Conservation (phyloP, 2,329 filamentous ascomycete species). For the Colletotrichum horii region DNA sequence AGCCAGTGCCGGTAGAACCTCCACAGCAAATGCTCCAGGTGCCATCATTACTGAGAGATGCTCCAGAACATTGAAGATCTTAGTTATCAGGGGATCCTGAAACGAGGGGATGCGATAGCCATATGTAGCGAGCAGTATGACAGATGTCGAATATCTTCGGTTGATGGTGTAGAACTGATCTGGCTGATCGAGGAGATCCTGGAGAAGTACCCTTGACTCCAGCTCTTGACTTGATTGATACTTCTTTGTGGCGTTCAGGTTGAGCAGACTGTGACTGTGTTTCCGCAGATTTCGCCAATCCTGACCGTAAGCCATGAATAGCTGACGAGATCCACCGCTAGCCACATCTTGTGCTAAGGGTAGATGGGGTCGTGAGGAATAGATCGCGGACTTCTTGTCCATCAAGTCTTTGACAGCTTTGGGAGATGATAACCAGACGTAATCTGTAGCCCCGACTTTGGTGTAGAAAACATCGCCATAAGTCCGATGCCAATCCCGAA, state of each 20-base stretch:
- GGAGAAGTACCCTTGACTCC: neutral
- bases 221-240: neutral
- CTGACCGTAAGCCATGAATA: slow-evolving; percentile 29
- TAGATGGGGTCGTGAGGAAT: neutral
- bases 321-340: slow-evolving; percentile 33
- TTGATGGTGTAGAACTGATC: neutral
- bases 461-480: slow-evolving; percentile 52
- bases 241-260: slow-evolving; percentile 46
- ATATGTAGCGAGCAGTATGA: neutral
- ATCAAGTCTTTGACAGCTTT: slow-evolving; percentile 36
- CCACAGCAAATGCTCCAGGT: neutral
- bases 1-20: neutral
- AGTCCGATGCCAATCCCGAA: slow-evolving; percentile 40
- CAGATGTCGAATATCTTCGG: neutral
- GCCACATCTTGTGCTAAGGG: neutral
- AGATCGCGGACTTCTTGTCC: neutral
- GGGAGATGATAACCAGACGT: slow-evolving; percentile 53
- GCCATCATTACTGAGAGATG: neutral
- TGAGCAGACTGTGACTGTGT: slow-evolving; percentile 47
- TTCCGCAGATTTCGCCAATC: slow-evolving; percentile 52
- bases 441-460: slow-evolving; percentile 47
- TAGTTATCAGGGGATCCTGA: slow-evolving; percentile 27
- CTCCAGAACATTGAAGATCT: neutral
- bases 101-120: neutral
- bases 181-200: neutral